phyloP scores from a whole-genome alignment of 1,284 basidiomycete species.

The Fomes fomentarius region DNA sequence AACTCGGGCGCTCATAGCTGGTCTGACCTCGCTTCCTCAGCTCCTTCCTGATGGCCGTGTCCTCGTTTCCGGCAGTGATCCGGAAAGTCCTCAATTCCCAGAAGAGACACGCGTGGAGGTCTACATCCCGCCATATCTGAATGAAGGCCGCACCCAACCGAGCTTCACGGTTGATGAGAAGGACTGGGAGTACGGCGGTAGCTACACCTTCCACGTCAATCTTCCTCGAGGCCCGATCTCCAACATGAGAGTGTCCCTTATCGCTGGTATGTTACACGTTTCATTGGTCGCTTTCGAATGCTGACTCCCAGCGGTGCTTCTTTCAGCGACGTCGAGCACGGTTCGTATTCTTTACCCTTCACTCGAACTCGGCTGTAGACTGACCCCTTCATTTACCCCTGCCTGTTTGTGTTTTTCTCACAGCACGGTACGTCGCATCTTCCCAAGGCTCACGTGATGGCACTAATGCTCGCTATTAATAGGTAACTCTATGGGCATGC shows the following conservation, averaged over 20 bases:
- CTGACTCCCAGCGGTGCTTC: background rate
- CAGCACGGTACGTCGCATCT: slow-evolving; percentile 17
- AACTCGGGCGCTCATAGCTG: background rate
- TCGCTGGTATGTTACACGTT: slow-evolving; percentile 50
- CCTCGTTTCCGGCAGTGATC: slow-evolving; percentile 76
- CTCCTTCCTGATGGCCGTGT: slow-evolving; percentile 72
- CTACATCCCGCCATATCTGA: slow-evolving; percentile 76
- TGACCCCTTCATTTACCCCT: background rate
- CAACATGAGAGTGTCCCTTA: slow-evolving; percentile 61
- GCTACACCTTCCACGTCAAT: slow-evolving; percentile 56
- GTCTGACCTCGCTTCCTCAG: slow-evolving; percentile 5
- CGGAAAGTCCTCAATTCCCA: slow-evolving; percentile 57
- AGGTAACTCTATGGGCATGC: slow-evolving; percentile 74
- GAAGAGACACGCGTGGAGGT: slow-evolving; percentile 80
- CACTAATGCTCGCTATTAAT: background rate
- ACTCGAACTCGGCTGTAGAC: background rate
- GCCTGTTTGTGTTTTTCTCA: background rate
- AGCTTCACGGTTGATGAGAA: slow-evolving; percentile 57
- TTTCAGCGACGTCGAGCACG: slow-evolving; percentile 70
- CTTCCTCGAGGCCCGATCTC: slow-evolving; percentile 58
- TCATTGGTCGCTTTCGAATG: background rate
- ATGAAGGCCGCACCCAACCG: slow-evolving; percentile 57
- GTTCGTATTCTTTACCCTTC: slow-evolving; percentile 39
- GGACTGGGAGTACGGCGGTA: slow-evolving; percentile 63
- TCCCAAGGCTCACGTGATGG: background rate